Evolutionary conservation across 75 land plant species (phyloP).

Genomic region (Selaginella moellendorffii): DNA sequence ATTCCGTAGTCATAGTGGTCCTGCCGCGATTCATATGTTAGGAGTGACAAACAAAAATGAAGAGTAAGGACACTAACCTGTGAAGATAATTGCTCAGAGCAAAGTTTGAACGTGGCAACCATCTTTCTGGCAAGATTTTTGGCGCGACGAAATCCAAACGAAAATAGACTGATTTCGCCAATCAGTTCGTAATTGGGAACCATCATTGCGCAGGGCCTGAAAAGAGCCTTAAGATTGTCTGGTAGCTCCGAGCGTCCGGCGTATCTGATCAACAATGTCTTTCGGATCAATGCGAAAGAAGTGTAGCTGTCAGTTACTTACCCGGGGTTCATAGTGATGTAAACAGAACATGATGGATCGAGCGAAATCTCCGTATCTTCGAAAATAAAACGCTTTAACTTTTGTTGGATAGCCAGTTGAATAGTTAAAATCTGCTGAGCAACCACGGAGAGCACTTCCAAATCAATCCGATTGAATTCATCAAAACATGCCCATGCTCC

Average conservation of each 20-base stretch:
- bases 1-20: slow-evolving; percentile 35
- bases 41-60: neutral
- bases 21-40: slow-evolving; percentile 1
- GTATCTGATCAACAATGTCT: slow-evolving; percentile 17
- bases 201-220: slow-evolving; percentile 35
- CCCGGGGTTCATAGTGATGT: slow-evolving; percentile 36
- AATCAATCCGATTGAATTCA: slow-evolving; percentile 28
- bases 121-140: slow-evolving; percentile 23
- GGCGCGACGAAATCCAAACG: slow-evolving; percentile 29
- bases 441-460: slow-evolving; percentile 27
- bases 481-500: slow-evolving; percentile 34
- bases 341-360: slow-evolving; percentile 29
- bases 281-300: no score
- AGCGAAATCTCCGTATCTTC: slow-evolving; percentile 27
- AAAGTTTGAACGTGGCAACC: slow-evolving; percentile 33
- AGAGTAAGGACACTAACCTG: slow-evolving; percentile 20
- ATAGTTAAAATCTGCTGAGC: slow-evolving; percentile 28
- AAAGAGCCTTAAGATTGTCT: slow-evolving; percentile 28
- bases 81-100: slow-evolving; percentile 33
- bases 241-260: slow-evolving; percentile 32
- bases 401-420: slow-evolving; percentile 29
- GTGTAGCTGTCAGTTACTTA: slow-evolving; percentile 9
- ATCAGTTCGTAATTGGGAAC: slow-evolving; percentile 29
- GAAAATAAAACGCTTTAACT: slow-evolving; percentile 25
- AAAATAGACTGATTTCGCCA: slow-evolving; percentile 31